Evolutionary conservation across 2,329 filamentous ascomycete species (phyloP).

Genomic region (Colletotrichum karsti): DNA sequence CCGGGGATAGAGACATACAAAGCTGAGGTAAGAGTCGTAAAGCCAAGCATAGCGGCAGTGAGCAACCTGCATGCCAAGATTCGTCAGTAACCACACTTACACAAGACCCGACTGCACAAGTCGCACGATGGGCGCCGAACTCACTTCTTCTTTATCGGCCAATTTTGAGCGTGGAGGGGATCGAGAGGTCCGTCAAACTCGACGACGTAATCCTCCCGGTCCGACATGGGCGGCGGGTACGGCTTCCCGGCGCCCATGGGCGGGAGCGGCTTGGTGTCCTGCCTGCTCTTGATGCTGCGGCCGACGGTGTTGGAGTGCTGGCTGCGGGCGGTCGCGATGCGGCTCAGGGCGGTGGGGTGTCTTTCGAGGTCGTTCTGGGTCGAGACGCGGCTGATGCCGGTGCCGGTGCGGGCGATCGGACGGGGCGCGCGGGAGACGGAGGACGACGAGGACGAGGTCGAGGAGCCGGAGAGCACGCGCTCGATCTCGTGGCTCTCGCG

Average conservation of each 20-base stretch:
- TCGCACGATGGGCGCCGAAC: slow-evolving; percentile 37
- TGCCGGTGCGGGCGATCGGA: slow-evolving; percentile 44
- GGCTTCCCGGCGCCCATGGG: slow-evolving; percentile 78
- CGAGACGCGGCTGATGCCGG: slow-evolving; percentile 66
- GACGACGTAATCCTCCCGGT: slow-evolving; percentile 80
- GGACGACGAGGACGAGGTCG: slow-evolving; percentile 57
- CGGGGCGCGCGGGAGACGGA: slow-evolving; percentile 44
- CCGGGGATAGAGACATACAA: slow-evolving; percentile 50
- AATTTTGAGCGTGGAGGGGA: slow-evolving; percentile 88
- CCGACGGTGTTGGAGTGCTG: slow-evolving; percentile 81
- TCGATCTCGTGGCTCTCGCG: slow-evolving; percentile 65
- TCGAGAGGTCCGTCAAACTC: slow-evolving; percentile 88
- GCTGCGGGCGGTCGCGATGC: slow-evolving; percentile 75
- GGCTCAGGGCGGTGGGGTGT: slow-evolving; percentile 73
- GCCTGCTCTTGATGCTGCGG: slow-evolving; percentile 53
- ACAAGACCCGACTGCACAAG: not conserved
- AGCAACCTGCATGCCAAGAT: slow-evolving; percentile 52
- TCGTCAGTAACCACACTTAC: slow-evolving; percentile 1
- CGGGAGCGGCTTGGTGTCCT: slow-evolving; percentile 69
- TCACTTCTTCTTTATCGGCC: slow-evolving; percentile 81
- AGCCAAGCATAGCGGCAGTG: slow-evolving; percentile 75
- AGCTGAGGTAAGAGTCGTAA: slow-evolving; percentile 75
- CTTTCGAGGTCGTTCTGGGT: slow-evolving; percentile 75
- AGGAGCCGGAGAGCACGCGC: slow-evolving; percentile 64
- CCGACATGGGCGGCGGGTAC: slow-evolving; percentile 75